A percentile compares a stretch with the other conserved stretches of the same genome.
Conservation (phyloP, 208 protist genomes). For the Blastocrithidia nonstop region DNA sequence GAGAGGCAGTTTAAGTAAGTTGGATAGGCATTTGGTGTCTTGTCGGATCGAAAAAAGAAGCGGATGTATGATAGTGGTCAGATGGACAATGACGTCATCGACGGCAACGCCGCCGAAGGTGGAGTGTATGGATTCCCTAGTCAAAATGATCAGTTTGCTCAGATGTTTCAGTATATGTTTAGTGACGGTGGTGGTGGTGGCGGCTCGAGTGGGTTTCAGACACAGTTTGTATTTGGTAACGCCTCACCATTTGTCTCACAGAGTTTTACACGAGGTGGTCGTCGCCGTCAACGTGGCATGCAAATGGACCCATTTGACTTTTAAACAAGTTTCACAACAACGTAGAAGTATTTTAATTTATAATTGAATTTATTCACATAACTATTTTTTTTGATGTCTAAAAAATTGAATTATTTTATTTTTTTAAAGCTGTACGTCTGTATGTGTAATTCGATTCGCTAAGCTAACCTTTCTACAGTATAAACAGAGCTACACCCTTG, state of each 20-base stretch:
- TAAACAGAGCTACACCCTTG: too few relatives aligned
- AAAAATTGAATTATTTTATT: neutral
- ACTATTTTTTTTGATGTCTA: neutral
- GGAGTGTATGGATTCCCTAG: slow-evolving; percentile 5
- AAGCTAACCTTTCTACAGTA: neutral
- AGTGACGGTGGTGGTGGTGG: slow-evolving; percentile 9
- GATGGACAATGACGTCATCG: slow-evolving; percentile 69
- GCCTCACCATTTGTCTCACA: too few relatives aligned
- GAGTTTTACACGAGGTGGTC: slow-evolving; percentile 4
- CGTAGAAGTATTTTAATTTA: neutral
- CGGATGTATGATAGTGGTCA: slow-evolving; percentile 78
- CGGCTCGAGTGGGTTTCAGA: slow-evolving; percentile 6
- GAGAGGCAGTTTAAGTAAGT: slow-evolving; percentile 85
- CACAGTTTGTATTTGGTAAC: too few relatives aligned
- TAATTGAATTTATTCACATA: neutral
- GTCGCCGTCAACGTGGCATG: neutral
- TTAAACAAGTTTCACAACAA: too few relatives aligned
- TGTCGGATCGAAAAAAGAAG: slow-evolving; percentile 83
- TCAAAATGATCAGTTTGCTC: slow-evolving; percentile 20
- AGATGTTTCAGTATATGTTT: slow-evolving; percentile 60
- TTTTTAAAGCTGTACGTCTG: neutral
- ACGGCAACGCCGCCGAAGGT: slow-evolving; percentile 4
- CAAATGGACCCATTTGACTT: too few relatives aligned
- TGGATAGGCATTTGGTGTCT: slow-evolving; percentile 63
- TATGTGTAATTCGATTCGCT: neutral